Conservation (phyloP, 371 early-diverging fungal species). For the Haplosporangium sp. region DNA sequence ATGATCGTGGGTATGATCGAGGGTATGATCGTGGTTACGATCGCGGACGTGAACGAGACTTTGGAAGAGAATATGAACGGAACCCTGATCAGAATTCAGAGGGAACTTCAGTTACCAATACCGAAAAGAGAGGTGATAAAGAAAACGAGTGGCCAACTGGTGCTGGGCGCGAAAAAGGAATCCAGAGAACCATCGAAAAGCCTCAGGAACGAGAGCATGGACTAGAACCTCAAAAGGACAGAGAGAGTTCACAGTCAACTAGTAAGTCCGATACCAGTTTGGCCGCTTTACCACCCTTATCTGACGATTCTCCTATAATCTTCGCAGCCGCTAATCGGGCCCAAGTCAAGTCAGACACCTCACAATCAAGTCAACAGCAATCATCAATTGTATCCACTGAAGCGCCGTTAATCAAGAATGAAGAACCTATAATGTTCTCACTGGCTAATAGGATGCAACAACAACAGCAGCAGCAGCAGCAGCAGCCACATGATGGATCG, state of each 20-base stretch:
- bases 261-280: slow-evolving; percentile 1
- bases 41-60: slow-evolving; percentile 9
- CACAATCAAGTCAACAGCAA: slow-evolving; percentile 9
- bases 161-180: slow-evolving; percentile 2
- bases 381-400: not conserved
- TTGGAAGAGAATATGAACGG: slow-evolving; percentile 4
- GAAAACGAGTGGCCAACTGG: not conserved
- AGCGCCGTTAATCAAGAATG: not conserved
- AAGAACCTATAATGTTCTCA: slow-evolving; percentile 46
- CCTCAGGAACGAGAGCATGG: not conserved
- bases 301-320: slow-evolving; percentile 27
- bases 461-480: slow-evolving; percentile 23
- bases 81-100: slow-evolving; percentile 2
- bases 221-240: not conserved
- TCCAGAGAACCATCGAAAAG: slow-evolving; percentile 5
- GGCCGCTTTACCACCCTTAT: not conserved
- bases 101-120: not conserved
- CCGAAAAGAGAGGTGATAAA: not conserved
- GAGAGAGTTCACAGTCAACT: not conserved
- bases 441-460: slow-evolving; percentile 30
- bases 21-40: not conserved
- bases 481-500: slow-evolving; percentile 7
- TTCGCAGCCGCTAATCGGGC: slow-evolving; percentile 34
- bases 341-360: slow-evolving; percentile 12
- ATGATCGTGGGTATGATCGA: not conserved